Percentiles rank a stretch among this genome's conserved stretches.
These are phyloP conservation scores for Penicillium thymicola DNA, from an alignment of 2,329 filamentous ascomycete species.

Conservation along the genomic window DNA sequence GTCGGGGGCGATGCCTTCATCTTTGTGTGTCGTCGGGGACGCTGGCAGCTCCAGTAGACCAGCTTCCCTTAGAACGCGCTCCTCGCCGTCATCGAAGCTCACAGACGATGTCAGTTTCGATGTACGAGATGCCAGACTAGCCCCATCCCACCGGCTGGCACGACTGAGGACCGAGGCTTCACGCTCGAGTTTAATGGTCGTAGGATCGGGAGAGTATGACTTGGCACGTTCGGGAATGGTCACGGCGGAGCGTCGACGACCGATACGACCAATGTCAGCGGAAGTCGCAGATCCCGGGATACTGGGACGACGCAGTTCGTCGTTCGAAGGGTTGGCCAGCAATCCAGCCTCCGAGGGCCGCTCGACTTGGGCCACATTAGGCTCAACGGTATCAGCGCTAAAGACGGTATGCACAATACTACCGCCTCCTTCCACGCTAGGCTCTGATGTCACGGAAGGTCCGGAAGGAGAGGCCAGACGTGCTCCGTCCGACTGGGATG, in stretches of 20 bases:
- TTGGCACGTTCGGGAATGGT: constrained; percentile 28
- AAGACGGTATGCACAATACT: constrained; percentile 24
- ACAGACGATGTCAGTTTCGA: constrained; percentile 35
- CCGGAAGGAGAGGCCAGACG: constrained; percentile 18
- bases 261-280: constrained; percentile 27
- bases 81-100: constrained; percentile 62
- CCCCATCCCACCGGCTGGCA: constrained; percentile 35
- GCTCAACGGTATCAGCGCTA: constrained; percentile 22
- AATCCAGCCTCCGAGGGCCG: constrained; percentile 14
- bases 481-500: constrained; percentile 9
- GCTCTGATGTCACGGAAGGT: constrained; percentile 20
- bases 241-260: constrained; percentile 30
- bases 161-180: constrained; percentile 41
- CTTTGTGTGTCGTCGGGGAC: constrained; percentile 42
- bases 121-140: constrained; percentile 33
- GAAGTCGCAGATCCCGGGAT: constrained; percentile 33
- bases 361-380: constrained; percentile 13
- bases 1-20: constrained; percentile 41
- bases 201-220: constrained; percentile 24
- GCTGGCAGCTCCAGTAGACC: constrained; percentile 57
- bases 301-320: constrained; percentile 33
- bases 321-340: constrained; percentile 22
- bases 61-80: constrained; percentile 64
- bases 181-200: constrained; percentile 31
- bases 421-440: constrained; percentile 21